Evolutionary conservation across 768 basidiomycete genomes (phyloP), one percentile per base, ranked within the genome.

Genomic region (Terana coerulea): DNA sequence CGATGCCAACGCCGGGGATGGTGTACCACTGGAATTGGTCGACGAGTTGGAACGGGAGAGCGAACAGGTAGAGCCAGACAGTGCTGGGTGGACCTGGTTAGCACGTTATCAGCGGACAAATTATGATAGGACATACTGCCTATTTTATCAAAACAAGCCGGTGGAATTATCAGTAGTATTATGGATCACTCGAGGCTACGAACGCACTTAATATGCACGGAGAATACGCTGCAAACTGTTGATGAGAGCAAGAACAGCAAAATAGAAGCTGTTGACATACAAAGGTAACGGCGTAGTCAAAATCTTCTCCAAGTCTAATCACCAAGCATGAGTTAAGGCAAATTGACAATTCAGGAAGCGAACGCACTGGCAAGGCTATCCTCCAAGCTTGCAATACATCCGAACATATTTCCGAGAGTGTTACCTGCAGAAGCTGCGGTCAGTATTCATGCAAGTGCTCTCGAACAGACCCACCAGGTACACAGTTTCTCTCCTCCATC

Each of bases 21-120:
- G 84, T 77, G 61, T 79, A 77, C 73, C 83, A 88, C 10, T 68
- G 71, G 57, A 88, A 83, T 29, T 76, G 75, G 37, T 69, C 69
- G 45, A 84, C 77, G 6, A 88, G 73, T 64, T 90, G 86, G 75
- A 90, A 87, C 1, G 86, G 88, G 1, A 90, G 71, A 65, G 86
- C 83, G 71, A 88, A 85, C 2, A 88, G 75, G 64, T 87, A 90
- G 21, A 84, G 62, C 84, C 81, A 86, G 31, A 85, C 80, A 34
- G 81, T 84, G 61, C 81, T 69, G 44, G 5, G 4, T 3, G 28
- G 11, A 41, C 10, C 10, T 24, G 5, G 4, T 44, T 6, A 5
- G 41, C 17, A 35, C 10, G 5, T 11, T 2, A n/a, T n/a, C n/a
- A n/a, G n/a, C n/a, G n/a, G n/a, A 24, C n/a, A 12, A 35, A 3